Conservation (phyloP, 2,329 filamentous ascomycete genomes). For the Xylariales sp. region DNA sequence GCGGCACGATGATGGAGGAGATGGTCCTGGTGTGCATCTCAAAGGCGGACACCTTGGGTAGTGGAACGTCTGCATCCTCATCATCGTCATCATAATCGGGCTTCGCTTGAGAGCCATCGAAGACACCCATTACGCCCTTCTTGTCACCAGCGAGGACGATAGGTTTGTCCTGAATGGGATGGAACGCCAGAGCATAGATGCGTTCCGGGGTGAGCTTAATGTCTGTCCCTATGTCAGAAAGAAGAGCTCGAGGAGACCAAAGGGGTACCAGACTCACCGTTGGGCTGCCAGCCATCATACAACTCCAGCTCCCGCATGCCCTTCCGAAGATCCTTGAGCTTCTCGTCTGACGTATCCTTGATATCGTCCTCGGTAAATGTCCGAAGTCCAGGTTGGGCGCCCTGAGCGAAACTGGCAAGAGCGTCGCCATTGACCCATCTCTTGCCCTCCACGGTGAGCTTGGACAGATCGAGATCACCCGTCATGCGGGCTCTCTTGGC, state of each 20-base stretch:
- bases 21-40: constrained; percentile 90
- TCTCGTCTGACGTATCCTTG: constrained; percentile 71
- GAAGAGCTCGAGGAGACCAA: background rate
- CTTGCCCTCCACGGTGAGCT: constrained; percentile 76
- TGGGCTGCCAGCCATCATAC: constrained; percentile 80
- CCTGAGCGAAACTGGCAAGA: constrained; percentile 56
- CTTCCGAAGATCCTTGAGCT: constrained; percentile 66
- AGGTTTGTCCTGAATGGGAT: constrained; percentile 80
- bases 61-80: constrained; percentile 60
- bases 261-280: constrained; percentile 45
- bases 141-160: constrained; percentile 94
- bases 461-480: constrained; percentile 64
- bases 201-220: constrained; percentile 90
- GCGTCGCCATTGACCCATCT: constrained; percentile 68
- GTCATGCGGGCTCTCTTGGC: constrained; percentile 53
- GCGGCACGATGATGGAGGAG: constrained; percentile 73
- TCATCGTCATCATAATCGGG: constrained; percentile 54
- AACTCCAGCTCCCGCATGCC: constrained; percentile 73
- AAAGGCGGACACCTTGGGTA: constrained; percentile 81
- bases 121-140: constrained; percentile 82
- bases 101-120: constrained; percentile 74
- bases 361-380: constrained; percentile 86
- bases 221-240: constrained; percentile 40
- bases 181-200: constrained; percentile 82
- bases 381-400: constrained; percentile 72